Evolutionary conservation across 164 flowering plant species (phyloP).

Genomic region (Chloranthus sessilifolius): DNA sequence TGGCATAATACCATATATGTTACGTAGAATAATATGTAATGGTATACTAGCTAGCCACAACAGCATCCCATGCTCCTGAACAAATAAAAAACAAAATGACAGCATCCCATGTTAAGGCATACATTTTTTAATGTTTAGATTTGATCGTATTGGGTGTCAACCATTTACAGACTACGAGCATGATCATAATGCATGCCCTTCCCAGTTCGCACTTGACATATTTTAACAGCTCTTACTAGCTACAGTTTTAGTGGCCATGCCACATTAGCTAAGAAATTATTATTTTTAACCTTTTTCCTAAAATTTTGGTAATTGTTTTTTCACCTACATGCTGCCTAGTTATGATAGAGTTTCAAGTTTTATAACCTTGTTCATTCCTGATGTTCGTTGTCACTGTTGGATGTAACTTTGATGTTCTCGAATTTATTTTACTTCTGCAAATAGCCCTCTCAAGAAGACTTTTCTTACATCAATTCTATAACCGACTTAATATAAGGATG

Average conservation of each 20-base stretch:
- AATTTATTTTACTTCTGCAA: too few species aligned
- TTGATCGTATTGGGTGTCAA: neutral
- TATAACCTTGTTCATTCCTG: neutral
- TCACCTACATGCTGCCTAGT: neutral
- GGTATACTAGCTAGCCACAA: too few species aligned
- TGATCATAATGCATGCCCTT: too few species aligned
- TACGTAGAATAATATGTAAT: too few species aligned
- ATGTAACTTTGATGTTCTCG: too few species aligned
- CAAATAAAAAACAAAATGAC: too few species aligned
- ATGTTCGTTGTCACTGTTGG: neutral
- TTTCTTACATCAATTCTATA: neutral
- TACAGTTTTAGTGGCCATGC: too few species aligned
- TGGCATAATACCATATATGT: too few species aligned
- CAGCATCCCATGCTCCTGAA: too few species aligned
- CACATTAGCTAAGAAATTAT: too few species aligned
- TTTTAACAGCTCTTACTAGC: neutral
- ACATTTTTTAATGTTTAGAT: neutral
- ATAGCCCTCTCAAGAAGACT: neutral
- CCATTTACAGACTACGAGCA: neutral
- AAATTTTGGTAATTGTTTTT: neutral
- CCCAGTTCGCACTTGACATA: neutral
- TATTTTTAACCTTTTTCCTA: neutral
- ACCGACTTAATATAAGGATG: slow-evolving; percentile 51
- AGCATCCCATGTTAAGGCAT: neutral
- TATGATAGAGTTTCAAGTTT: neutral